Base-by-base conservation (phyloP, 495 filamentous ascomycete genomes). In the Penicillium waksmanii region DNA sequence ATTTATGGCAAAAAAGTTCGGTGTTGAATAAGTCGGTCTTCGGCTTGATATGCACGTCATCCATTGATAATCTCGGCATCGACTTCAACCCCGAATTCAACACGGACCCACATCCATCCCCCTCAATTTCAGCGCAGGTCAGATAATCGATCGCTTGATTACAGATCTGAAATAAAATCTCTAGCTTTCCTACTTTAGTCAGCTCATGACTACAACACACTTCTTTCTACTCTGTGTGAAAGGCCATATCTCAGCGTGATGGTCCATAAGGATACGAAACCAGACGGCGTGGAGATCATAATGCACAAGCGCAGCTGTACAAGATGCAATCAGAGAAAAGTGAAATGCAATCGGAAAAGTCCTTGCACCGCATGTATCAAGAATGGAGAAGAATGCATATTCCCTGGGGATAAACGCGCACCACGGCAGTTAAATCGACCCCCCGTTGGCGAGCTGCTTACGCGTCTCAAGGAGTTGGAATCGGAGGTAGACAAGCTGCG, bases 341-440 rank as follows among this genome's bases (percentile, higher is more conserved):
- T 56, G 13, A 31, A 43, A 48, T 77, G 73, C 55, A 65, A 72
- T 59, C 65, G 62, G 58, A 51, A 57, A 25, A 19, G 76, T 71
- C 89, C 89, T 2, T 95, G 91, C 71, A 81, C 80, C 48, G 89
- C 90, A 62, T 94, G 90, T 72, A 80, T 80, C 31, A 83, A 86
- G 61, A 85, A 85, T 18, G 82, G 83, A 42, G 86, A 85, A 48
- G 81, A 86, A 70, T 95, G 91, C 73, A 72, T 87, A 21, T 92
- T 88, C 69, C 90, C 91, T 1, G 83, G 84, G 0, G 87, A 87
- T 0, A 87, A 87, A 47, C 51, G 90, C 50, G 88, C 90, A 10
- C 87, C 88, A 1, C 76, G 87, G 21, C 78, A 83, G 52, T 73
- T 85, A 33, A 77, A 86, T 51, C 73, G 77, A 61, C 83, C 82